Evolutionary conservation across 345 rosid genomes (phyloP), one percentile per base, ranked within the genome.

Genomic region (Noccaea bulbosa): DNA sequence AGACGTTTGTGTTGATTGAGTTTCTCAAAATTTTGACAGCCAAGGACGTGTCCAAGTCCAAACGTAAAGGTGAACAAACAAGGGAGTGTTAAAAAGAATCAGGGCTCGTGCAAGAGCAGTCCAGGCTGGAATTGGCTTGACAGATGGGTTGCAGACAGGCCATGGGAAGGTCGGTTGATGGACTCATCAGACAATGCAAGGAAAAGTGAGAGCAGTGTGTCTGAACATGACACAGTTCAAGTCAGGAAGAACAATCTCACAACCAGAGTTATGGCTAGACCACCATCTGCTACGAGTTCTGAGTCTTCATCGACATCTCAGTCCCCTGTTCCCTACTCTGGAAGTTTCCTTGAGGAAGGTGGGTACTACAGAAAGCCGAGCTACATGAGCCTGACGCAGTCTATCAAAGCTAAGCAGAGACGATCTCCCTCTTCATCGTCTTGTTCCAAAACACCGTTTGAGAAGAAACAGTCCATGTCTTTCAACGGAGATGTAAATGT

Each of bases 81-180:
- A 53, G 79, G 82, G 16, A 69, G 75, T n/a, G 14, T 87, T 15
- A 50, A 75, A 20, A 87, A 80, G 85, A 64, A 71, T 67, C 76
- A 81, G 1, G 69, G 69, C 64, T 58, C 63, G 12, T 81, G 81
- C 12, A 83, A 81, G 72, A 81, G 78, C 72, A 79, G 78, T 75
- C 77, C 82, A 5, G 88, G 81, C 32, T 83, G 87, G 85, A 83
- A 80, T 67, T 89, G 96, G 96, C 81, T 90, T 35, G 92, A 93
- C 8, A 59, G 84, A n/a, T 90, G 98, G 97, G 82, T 85, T 88
- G 88, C 92, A 51, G 63, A 81, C 14, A 90, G 85, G 76, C 91
- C 93, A 16, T 90, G 93, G 96, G 90, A 88, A 71, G 79, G 72
- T 62, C 62, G 88, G 75, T 65, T 78, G 54, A 72, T 79, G 80